These are phyloP conservation scores for Casuarina cunninghamiana DNA, from an alignment of 306 rosid species.

Conservation along the genomic window DNA sequence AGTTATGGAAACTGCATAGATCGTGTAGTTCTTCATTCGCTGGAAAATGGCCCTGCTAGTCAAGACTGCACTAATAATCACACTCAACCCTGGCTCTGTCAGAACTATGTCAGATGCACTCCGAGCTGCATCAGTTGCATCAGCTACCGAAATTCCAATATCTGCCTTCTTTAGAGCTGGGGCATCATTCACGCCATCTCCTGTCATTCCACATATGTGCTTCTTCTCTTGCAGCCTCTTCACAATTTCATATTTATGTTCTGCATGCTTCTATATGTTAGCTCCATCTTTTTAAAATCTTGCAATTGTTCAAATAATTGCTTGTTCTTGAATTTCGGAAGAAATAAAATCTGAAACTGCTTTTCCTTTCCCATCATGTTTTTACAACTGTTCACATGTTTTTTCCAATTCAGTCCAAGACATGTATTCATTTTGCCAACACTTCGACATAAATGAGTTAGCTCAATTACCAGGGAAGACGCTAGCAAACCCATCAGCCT, in stretches of 20 bases:
- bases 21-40: slow-evolving; percentile 93
- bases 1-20: slow-evolving; percentile 88
- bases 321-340: neutral
- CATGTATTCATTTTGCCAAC: neutral
- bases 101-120: slow-evolving; percentile 90
- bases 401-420: neutral
- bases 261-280: slow-evolving; percentile 39
- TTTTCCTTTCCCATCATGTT: neutral
- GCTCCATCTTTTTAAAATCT: neutral
- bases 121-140: slow-evolving; percentile 92
- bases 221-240: slow-evolving; percentile 76
- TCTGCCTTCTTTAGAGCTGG: slow-evolving; percentile 86
- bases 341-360: neutral
- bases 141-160: slow-evolving; percentile 92
- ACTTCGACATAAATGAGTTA: neutral
- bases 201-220: slow-evolving; percentile 92
- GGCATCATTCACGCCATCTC: slow-evolving; percentile 96
- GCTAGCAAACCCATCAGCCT: slow-evolving; percentile 95
- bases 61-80: slow-evolving; percentile 78
- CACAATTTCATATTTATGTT: slow-evolving; percentile 89
- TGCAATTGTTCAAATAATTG: neutral
- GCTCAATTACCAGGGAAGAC: slow-evolving; percentile 74
- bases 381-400: neutral
- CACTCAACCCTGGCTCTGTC: slow-evolving; percentile 91
- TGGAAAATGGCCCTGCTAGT: slow-evolving; percentile 93